These are phyloP conservation scores for Withania somnifera DNA, from an alignment of 305 asterid species.

Conservation along the genomic window DNA sequence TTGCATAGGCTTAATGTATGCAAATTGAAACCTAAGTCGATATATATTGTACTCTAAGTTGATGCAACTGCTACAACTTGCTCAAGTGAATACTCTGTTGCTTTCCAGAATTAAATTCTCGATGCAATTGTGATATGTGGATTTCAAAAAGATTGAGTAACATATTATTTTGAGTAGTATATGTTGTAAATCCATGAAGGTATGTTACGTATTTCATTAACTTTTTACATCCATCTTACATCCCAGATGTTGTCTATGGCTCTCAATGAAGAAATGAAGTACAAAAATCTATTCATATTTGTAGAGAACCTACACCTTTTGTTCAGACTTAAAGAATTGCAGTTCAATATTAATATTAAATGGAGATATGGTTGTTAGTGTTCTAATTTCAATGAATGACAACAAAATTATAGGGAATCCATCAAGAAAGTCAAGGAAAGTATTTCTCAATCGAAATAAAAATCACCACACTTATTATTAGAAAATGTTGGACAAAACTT, in stretches of 20 bases:
- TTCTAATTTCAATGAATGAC: too few species aligned
- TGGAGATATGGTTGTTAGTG: too few species aligned
- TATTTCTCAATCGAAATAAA: too few species aligned
- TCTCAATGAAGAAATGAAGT: background rate
- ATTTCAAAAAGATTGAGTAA: background rate
- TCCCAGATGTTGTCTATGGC: background rate
- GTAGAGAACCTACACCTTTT: background rate
- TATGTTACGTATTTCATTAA: background rate
- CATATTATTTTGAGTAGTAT: background rate
- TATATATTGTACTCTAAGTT: background rate
- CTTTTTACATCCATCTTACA: background rate
- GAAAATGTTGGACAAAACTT: too few species aligned
- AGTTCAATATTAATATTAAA: background rate
- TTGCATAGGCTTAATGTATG: background rate
- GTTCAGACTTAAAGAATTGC: background rate
- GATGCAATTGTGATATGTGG: too few species aligned
- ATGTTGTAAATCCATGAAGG: background rate
- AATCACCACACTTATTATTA: too few species aligned
- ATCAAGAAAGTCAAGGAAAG: too few species aligned
- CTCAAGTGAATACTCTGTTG: background rate
- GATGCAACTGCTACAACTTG: background rate
- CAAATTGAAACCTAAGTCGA: background rate
- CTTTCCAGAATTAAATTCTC: background rate
- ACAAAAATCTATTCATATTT: background rate
- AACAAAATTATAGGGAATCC: too few species aligned